A percentile compares a stretch with the other conserved stretches of the same genome.
phyloP scores from a whole-genome alignment of 2,329 filamentous ascomycete species.

The Neonectria hederae region DNA sequence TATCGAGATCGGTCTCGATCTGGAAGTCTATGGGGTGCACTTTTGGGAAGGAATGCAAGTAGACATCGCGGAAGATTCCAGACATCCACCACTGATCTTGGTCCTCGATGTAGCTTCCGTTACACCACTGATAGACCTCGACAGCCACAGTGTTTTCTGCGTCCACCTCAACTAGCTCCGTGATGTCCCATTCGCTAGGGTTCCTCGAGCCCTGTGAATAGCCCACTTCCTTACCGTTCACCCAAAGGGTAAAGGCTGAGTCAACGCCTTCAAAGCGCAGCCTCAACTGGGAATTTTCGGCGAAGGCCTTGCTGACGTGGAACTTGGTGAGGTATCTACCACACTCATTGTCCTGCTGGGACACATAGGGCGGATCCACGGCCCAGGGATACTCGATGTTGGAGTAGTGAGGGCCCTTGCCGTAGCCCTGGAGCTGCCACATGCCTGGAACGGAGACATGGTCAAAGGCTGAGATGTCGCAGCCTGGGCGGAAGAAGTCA shows the following conservation, averaged over 20 bases:
- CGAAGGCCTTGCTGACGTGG: constrained; percentile 56
- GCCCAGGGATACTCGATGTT: constrained; percentile 75
- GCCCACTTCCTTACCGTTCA: constrained; percentile 74
- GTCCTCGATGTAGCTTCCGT: constrained; percentile 78
- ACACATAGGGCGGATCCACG: constrained; percentile 71
- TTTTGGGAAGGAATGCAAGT: constrained; percentile 69
- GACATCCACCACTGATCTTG: constrained; percentile 74
- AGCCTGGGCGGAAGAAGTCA: constrained; percentile 44
- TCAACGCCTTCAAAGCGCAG: constrained; percentile 80
- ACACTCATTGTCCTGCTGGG: constrained; percentile 68
- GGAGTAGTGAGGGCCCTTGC: constrained; percentile 71
- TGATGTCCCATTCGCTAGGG: constrained; percentile 77
- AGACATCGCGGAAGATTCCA: constrained; percentile 74
- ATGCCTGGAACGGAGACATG: constrained; percentile 71
- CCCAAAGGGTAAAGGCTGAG: constrained; percentile 74
- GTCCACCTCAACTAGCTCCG: constrained; percentile 55
- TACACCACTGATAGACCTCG: constrained; percentile 76
- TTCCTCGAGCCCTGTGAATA: constrained; percentile 79
- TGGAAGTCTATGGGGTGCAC: constrained; percentile 65
- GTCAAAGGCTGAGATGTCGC: neutral
- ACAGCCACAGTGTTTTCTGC: constrained; percentile 68
- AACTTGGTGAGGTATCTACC: constrained; percentile 72
- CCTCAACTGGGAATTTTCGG: constrained; percentile 63
- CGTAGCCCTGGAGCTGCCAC: constrained; percentile 77
- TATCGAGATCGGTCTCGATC: constrained; percentile 64